These are phyloP conservation scores for Didymella segeticola DNA, from an alignment of 2,329 filamentous ascomycete genomes.

Conservation along the genomic window DNA sequence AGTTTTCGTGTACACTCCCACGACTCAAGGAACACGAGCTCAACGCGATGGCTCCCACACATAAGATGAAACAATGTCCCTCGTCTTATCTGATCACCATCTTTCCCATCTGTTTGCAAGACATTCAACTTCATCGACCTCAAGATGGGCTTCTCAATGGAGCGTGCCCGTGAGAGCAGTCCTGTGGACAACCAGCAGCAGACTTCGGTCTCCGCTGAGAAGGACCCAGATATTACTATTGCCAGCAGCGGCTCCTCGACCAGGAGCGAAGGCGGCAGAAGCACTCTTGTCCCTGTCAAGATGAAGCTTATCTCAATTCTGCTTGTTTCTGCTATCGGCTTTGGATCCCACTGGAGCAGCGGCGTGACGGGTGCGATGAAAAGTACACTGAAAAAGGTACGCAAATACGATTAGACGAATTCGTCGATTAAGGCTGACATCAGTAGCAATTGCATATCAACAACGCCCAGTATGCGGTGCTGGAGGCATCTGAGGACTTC, in stretches of 20 bases:
- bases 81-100: constrained; percentile 17
- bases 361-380: constrained; percentile 68
- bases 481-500: constrained; percentile 68
- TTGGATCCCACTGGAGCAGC: constrained; percentile 66
- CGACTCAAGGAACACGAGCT: constrained; percentile 5
- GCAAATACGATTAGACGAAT: neutral
- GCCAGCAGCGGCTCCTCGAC: constrained; percentile 16
- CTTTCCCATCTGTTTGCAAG: neutral
- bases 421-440: neutral
- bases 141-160: constrained; percentile 12
- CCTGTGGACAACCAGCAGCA: constrained; percentile 4
- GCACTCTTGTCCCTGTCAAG: constrained; percentile 22
- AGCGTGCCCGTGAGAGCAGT: constrained; percentile 1
- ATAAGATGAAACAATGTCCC: constrained; percentile 6
- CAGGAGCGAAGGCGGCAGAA: constrained; percentile 7
- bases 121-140: neutral
- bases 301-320: constrained; percentile 55
- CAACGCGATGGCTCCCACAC: neutral
- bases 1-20: neutral
- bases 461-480: constrained; percentile 65
- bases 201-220: constrained; percentile 5
- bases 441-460: constrained; percentile 60
- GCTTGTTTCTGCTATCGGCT: constrained; percentile 62
- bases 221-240: constrained; percentile 6
- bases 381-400: constrained; percentile 63